phyloP scores from a whole-genome alignment of 2,329 filamentous ascomycete species.

The Catunica adiposa region DNA sequence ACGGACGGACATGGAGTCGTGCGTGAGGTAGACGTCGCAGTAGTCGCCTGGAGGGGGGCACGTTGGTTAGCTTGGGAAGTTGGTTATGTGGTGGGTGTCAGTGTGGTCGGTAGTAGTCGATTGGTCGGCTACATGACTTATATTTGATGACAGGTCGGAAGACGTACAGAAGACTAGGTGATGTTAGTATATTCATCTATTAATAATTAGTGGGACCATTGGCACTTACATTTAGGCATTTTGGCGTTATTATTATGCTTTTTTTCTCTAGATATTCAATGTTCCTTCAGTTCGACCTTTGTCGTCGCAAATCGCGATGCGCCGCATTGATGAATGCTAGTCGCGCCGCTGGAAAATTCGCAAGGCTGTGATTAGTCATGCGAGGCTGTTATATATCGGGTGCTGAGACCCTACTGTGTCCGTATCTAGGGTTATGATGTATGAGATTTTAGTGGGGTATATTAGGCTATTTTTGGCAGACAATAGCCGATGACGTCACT shows the following conservation, averaged over 20 bases:
- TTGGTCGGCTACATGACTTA: neutral
- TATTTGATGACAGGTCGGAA: neutral
- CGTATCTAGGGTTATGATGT: neutral
- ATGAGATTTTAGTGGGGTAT: neutral
- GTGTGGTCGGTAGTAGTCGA: neutral
- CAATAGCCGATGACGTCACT: neutral
- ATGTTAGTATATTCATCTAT: conserved; percentile 4
- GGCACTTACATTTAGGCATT: conserved; percentile 73
- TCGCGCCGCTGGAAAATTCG: neutral
- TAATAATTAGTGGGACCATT: conserved; percentile 22
- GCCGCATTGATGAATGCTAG: neutral
- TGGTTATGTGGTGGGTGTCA: neutral
- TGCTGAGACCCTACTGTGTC: neutral
- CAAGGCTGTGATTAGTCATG: neutral
- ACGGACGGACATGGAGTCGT: conserved; percentile 98
- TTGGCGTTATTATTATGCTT: conserved; percentile 23
- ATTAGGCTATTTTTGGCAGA: neutral
- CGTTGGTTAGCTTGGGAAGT: neutral
- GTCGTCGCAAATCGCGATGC: neutral
- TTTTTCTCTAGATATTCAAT: neutral
- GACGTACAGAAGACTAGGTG: conserved; percentile 20
- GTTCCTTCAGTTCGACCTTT: neutral
- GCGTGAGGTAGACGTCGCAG: conserved; percentile 99
- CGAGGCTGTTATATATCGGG: neutral
- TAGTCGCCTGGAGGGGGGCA: conserved; percentile 55